Evolutionary conservation across 2,329 filamentous ascomycete species (phyloP).

Genomic region (Pseudocercospora pini-densiflorae): DNA sequence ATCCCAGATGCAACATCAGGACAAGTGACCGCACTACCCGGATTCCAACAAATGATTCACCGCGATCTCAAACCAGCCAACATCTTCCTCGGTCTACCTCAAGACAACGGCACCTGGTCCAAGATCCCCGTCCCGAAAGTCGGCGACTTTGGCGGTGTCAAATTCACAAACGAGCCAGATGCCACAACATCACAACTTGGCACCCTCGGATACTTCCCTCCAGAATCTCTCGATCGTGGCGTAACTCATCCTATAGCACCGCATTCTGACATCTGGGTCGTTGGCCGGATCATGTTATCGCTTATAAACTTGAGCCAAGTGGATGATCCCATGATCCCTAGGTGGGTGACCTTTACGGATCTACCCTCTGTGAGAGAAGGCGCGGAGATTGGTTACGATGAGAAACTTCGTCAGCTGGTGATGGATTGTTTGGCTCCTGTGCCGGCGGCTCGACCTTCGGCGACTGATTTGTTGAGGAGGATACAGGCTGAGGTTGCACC

Average conservation of each 20-base stretch:
- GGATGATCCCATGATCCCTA: neutral
- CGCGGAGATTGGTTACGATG: no score
- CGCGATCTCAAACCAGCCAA: conserved; percentile 20
- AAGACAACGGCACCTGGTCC: neutral
- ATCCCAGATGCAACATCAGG: neutral
- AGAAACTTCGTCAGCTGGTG: neutral
- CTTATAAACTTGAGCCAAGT: neutral
- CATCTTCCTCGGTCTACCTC: conserved; percentile 11
- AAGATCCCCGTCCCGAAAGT: conserved; percentile 10
- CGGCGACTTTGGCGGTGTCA: conserved; percentile 17
- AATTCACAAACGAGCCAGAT: neutral
- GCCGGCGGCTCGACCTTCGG: neutral
- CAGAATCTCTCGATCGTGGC: neutral
- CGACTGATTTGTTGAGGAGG: neutral
- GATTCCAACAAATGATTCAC: conserved; percentile 5
- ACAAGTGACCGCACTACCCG: neutral
- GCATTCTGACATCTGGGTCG: neutral
- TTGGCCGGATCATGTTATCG: conserved; percentile 9
- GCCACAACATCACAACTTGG: neutral
- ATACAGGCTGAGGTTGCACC: neutral
- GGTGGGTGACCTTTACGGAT: no score
- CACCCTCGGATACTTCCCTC: neutral
- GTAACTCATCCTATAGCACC: neutral
- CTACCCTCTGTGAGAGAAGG: no score
- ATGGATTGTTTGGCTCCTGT: neutral